These are phyloP conservation scores for Suhomyces kunorum DNA, from an alignment of 1,139 yeast species.

Conservation along the genomic window DNA sequence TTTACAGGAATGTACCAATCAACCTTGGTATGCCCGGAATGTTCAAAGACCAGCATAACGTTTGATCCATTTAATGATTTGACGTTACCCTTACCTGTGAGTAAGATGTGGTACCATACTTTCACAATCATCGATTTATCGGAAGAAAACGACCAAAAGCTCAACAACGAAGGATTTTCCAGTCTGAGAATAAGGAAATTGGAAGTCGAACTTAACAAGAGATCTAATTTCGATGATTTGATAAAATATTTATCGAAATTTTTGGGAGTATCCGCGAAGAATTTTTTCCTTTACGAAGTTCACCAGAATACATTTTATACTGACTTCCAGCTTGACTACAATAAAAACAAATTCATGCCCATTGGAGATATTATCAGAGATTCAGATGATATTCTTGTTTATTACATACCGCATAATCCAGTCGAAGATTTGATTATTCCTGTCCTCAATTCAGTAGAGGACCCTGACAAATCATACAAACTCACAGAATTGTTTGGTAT, in stretches of 20 bases:
- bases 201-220: conserved; percentile 72
- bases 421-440: conserved; percentile 61
- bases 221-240: conserved; percentile 65
- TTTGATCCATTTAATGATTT: conserved; percentile 94
- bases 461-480: conserved; percentile 41
- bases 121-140: conserved; percentile 62
- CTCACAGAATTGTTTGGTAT: conserved; percentile 55
- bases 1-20: conserved; percentile 92
- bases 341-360: conserved; percentile 63
- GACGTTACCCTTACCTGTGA: conserved; percentile 85
- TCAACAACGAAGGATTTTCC: conserved; percentile 4
- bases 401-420: conserved; percentile 57
- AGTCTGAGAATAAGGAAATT: conserved; percentile 34
- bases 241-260: conserved; percentile 59
- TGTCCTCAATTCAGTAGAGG: conserved; percentile 57
- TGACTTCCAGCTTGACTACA: conserved; percentile 63
- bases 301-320: conserved; percentile 69
- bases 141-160: conserved; percentile 40
- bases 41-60: conserved; percentile 78
- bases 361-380: conserved; percentile 67
- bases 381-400: conserved; percentile 66
- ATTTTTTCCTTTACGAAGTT: conserved; percentile 67
- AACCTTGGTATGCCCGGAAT: conserved; percentile 83
- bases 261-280: conserved; percentile 42
- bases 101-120: conserved; percentile 69